Percentiles rank a stretch among this genome's conserved stretches.
phyloP scores from a whole-genome alignment of 129 eudicot species.

The Chrysanthemum makinoi region DNA sequence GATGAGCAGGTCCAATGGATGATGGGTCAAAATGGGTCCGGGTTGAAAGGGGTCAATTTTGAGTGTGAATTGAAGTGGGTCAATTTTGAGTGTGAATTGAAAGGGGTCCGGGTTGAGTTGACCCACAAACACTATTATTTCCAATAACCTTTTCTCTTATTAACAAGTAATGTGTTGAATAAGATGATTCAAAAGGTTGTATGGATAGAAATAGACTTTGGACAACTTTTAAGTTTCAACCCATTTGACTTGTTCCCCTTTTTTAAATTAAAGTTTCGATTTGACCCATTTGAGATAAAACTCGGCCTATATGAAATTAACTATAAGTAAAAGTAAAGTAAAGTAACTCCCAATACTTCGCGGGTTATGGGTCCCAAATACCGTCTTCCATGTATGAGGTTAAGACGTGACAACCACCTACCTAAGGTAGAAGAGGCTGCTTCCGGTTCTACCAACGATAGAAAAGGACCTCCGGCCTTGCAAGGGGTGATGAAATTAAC shows the following conservation, averaged over 20 bases:
- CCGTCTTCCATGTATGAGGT: no score
- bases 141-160: not conserved
- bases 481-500: not conserved
- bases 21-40: constrained; percentile 1
- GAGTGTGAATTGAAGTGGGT: no score
- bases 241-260: not conserved
- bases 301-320: not conserved
- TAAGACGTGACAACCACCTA: no score
- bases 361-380: no score
- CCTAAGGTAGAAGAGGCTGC: no score
- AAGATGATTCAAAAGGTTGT: not conserved
- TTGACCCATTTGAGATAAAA: not conserved
- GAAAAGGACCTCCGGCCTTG: no score
- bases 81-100: no score
- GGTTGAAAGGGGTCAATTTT: not conserved
- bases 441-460: no score
- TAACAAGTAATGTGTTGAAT: not conserved
- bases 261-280: not conserved
- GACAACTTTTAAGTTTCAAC: not conserved
- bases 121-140: not conserved
- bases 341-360: no score
- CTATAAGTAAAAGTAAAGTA: not conserved
- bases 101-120: not conserved
- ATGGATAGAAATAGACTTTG: not conserved
- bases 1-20: not conserved